Base-by-base conservation (phyloP, 2,329 filamentous ascomycete genomes). In the Colletotrichum horii region DNA sequence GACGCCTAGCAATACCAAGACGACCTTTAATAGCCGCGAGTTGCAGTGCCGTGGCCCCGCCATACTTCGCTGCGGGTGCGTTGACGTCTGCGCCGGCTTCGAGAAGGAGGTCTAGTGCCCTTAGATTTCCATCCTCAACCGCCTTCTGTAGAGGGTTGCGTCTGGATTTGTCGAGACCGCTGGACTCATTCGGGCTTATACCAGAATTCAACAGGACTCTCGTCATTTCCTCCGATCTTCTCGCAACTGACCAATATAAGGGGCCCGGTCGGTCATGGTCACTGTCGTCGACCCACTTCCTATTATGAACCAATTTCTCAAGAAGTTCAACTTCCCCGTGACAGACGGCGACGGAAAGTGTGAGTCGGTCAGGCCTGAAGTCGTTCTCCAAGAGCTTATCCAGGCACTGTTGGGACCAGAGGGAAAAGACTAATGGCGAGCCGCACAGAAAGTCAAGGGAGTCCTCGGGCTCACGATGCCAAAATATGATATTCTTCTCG, bases 81-180 rank as follows among this genome's bases (percentile, higher is more conserved):
- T 58, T 28, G 15, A 58, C 8, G 0, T 58, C 55, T 16, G 55
- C 55, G 0, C 14, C 4, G 3, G 0, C 0, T 3, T 58, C 55
- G 0, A 58, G 55, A 6, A 58, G 55, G 22, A 58, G 26, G 1
- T 58, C 9, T 6, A 58, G 19, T 0, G 19, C 0, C 14, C 4
- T 4, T 11, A 58, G 1, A 2, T 6, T 58, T 11, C 55, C 55
- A 58, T 58, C 24, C 24, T 58, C 24, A 0, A 58, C 55, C 15
- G 55, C 55, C 14, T 6, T 19, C 0, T 56, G 24, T 2, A 56
- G 15, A 0, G 55, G 55, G 2, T 24, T 56, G 3, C 52, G 22
- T 2, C 52, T 24, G 14, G 1, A 0, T 28, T 0, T 9, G 52
- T 26, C 52, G 0, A 26, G 1, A 0, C 6, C 4, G 0, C 28